Conservation (phyloP, 1,139 yeast genomes). For the Geotrichum citri-aurantii region DNA sequence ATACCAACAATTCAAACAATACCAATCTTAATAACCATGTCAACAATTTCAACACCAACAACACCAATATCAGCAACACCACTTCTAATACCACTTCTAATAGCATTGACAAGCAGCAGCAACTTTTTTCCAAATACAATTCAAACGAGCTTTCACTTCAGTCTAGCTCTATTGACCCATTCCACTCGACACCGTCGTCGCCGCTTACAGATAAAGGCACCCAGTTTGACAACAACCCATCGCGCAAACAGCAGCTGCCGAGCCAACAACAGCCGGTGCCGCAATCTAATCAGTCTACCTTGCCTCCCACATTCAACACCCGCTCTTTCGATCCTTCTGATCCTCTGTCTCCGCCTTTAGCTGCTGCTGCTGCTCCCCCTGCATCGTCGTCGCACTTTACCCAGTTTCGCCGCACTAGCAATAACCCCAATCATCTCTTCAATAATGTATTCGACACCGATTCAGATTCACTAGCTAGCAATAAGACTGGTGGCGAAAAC, state of each 20-base stretch:
- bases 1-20: no score
- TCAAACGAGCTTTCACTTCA: neutral
- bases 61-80: neutral
- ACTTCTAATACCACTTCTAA: neutral
- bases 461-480: conserved; percentile 3
- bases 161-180: neutral
- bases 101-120: neutral
- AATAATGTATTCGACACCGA: conserved; percentile 14
- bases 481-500: conserved; percentile 2
- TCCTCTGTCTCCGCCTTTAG: neutral
- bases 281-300: neutral
- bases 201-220: neutral
- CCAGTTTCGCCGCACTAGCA: conserved; percentile 11
- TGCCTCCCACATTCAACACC: neutral
- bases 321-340: neutral
- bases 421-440: conserved; percentile 10
- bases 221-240: neutral
- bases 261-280: neutral
- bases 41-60: neutral
- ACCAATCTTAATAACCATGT: neutral
- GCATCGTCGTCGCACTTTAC: conserved; percentile 10
- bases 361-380: conserved; percentile 1
- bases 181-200: neutral
- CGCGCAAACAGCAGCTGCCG: neutral
- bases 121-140: neutral